Evolutionary conservation across 2,329 filamentous ascomycete species (phyloP), one percentile per base, ranked within the genome.

Genomic region (Drechslerella dactyloides): DNA sequence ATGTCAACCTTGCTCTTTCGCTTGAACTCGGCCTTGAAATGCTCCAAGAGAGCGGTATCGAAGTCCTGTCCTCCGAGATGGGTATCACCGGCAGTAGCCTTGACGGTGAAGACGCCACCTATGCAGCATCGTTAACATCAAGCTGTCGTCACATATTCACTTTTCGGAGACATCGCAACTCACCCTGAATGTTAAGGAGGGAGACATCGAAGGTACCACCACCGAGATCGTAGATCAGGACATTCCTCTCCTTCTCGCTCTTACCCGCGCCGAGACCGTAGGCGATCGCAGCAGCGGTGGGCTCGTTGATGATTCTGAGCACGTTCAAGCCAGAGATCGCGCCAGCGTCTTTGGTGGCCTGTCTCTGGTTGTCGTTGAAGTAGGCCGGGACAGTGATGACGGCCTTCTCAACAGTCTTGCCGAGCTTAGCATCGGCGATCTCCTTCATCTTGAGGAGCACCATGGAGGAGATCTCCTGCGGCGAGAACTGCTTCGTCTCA

Each of bases 161-260:
- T 11, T 23, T 24, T 7, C 11, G 37, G 21, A 57, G 42, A 35
- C 17, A 15, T 7, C 3, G 8, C 17, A 57, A 56, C 75, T 62
- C 61, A 77, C 93, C 93, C 84, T 97, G 92, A 81, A 99, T 97
- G 86, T 96, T 93, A 51, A 99, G 87, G 77, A 97, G 91, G 75
- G 94, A 97, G 27, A 99, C 94, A 97, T 99, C 94, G 84, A 99
- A 99, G 82, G 94, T 99, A 87, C 94, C 94, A 87, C 94, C 94
- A 87, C 94, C 94, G 75, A 99, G 89, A 89, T 99, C 94, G 86
- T 97, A 99, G 85, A 99, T 97, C 77, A 99, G 87, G 79, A 99
- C 93, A 81, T 97, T 96, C 80, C 94, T 91, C 87, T 97, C 94
- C 87, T 96, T 96, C 82, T 90, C 90, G 61, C 91, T 90, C 86